Evolutionary conservation across 441 rosid species (phyloP).

Genomic region (Eutrema salsugineum): DNA sequence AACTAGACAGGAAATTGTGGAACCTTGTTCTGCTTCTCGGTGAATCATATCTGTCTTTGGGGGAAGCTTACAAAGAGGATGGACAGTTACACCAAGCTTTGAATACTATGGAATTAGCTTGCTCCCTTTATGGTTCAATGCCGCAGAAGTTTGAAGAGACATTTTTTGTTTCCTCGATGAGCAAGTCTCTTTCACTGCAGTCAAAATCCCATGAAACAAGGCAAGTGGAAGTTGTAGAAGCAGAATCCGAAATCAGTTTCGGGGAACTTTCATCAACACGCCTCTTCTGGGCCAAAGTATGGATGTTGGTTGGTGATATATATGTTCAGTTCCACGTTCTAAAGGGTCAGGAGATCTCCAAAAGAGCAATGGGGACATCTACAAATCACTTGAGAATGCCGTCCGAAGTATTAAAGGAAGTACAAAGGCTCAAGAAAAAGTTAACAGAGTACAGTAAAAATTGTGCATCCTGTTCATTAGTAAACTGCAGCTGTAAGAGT

Average conservation of each 20-base stretch:
- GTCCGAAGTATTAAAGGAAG: conserved; percentile 82
- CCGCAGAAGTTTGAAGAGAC: conserved; percentile 74
- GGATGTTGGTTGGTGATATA: conserved; percentile 92
- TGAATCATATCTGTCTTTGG: conserved; percentile 89
- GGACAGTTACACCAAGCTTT: conserved; percentile 79
- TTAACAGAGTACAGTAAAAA: conserved; percentile 56
- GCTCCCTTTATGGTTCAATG: conserved; percentile 93
- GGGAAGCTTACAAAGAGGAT: conserved; percentile 81
- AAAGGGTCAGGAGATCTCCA: conserved; percentile 52
- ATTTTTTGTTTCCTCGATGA: conserved; percentile 71
- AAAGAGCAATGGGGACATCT: conserved; percentile 39
- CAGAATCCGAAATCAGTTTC: conserved; percentile 37
- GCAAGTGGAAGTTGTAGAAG: conserved; percentile 35
- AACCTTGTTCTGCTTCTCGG: conserved; percentile 94
- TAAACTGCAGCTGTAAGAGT: conserved; percentile 89
- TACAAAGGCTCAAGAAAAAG: conserved; percentile 81
- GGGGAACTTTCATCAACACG: conserved; percentile 57
- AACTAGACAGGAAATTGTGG: conserved; percentile 84
- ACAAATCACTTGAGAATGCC: conserved; percentile 65
- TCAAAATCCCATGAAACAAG: conserved; percentile 26
- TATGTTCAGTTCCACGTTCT: conserved; percentile 67
- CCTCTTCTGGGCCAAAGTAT: conserved; percentile 90
- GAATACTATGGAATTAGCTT: conserved; percentile 80
- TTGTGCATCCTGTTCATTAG: conserved; percentile 80
- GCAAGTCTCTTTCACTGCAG: conserved; percentile 33